Evolutionary conservation across 2,329 filamentous ascomycete species (phyloP).

Genomic region (Gnomoniopsis smithogilvyi): DNA sequence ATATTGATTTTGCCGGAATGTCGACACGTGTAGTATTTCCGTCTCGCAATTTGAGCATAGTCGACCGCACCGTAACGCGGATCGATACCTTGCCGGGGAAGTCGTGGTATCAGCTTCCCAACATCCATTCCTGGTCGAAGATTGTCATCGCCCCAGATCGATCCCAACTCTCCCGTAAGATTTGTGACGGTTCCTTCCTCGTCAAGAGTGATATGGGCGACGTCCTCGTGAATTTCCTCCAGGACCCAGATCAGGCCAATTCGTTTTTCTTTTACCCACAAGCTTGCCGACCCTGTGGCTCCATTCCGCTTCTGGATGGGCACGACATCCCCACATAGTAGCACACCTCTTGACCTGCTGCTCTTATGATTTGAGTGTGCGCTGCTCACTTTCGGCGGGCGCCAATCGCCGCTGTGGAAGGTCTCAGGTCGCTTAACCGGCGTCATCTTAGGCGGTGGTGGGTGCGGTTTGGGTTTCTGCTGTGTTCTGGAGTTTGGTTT

Average conservation of each 20-base stretch:
- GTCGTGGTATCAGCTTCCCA: constrained; percentile 72
- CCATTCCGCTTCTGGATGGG: constrained; percentile 97
- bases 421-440: constrained; percentile 59
- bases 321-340: constrained; percentile 96
- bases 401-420: constrained; percentile 54
- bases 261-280: constrained; percentile 98
- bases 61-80: constrained; percentile 71
- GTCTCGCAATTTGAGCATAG: constrained; percentile 68
- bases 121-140: constrained; percentile 69
- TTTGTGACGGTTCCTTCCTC: constrained; percentile 71
- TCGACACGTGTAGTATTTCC: constrained; percentile 80
- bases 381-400: constrained; percentile 46
- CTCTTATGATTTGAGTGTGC: constrained; percentile 59
- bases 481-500: constrained; percentile 67
- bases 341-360: constrained; percentile 67
- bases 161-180: constrained; percentile 70
- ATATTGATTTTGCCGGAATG: constrained; percentile 77
- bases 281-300: constrained; percentile 82
- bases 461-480: constrained; percentile 7
- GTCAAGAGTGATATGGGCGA: constrained; percentile 73
- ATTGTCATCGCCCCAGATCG: constrained; percentile 78
- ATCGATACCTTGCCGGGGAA: constrained; percentile 73
- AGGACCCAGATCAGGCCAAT: constrained; percentile 95
- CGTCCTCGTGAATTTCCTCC: constrained; percentile 95
- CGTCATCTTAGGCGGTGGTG: constrained; percentile 46